Percentiles rank a stretch among this genome's conserved stretches.
Evolutionary conservation across 352 stramenopile species (phyloP).

Genomic region (Pythium monospermum): DNA sequence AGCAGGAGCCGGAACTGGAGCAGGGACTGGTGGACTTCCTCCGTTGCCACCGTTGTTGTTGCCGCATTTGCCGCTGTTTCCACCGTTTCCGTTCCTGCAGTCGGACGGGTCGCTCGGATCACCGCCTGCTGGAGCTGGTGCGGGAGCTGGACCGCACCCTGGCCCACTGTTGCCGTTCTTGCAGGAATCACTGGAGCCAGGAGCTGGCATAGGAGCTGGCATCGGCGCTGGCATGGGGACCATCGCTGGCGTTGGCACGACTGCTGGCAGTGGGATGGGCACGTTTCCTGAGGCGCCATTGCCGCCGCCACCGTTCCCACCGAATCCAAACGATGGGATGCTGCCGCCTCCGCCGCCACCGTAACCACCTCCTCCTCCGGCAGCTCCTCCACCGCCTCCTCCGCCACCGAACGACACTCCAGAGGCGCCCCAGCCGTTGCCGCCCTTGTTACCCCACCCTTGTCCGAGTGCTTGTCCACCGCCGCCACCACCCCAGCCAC

Average conservation of each 20-base stretch:
- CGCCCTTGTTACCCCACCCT: too few species aligned
- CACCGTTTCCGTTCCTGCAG: background rate
- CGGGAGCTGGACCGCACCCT: background rate
- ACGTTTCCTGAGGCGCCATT: background rate
- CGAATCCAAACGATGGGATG: background rate
- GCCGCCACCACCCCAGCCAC: too few species aligned
- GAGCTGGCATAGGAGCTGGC: background rate
- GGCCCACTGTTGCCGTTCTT: too few species aligned
- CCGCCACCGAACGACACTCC: too few species aligned
- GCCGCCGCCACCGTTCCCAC: background rate
- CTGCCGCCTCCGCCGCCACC: too few species aligned
- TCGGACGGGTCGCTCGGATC: background rate
- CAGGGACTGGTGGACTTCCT: too few species aligned
- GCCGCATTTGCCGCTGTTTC: background rate
- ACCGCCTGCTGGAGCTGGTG: background rate
- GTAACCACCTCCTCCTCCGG: background rate
- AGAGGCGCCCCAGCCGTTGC: too few species aligned
- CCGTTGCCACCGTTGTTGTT: background rate
- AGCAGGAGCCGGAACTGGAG: too few species aligned
- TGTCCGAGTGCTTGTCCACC: too few species aligned
- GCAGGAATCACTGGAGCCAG: background rate
- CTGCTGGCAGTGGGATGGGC: background rate
- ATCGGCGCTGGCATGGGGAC: background rate
- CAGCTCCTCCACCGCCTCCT: background rate
- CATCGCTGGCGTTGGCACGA: background rate